Evolutionary conservation across 2,329 filamentous ascomycete genomes (phyloP), one percentile per base, ranked within the genome.

Genomic region (Lachnellula subtilissima): DNA sequence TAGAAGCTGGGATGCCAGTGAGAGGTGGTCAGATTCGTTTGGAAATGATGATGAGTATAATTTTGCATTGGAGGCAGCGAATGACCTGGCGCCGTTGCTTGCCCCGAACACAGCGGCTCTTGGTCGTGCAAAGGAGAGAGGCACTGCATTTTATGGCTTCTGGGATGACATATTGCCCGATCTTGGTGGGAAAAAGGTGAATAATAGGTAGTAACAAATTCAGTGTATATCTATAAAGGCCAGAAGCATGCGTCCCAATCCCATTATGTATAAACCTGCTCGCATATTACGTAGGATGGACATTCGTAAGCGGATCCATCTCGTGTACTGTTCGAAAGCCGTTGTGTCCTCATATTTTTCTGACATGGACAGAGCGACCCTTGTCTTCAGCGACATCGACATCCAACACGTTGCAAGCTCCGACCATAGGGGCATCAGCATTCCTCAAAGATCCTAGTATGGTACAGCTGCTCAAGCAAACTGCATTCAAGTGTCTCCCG

Each of bases 401-500:
- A 11, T 32, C 28, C 28, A 32, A 9, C 28, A 11, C 28, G 9
- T 12, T n/a, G 17, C 39, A 40, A 14, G 48, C 40, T n/a, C 8
- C 25, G 36, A 11, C 40, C 5, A 37, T 42, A 8, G 36, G 23
- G 15, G 22, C 23, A n/a, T 48, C 23, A 5, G 7, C 4, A 48
- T 48, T 73, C 1, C 80, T 8, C 9, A 3, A 7, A 9, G 28
- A 72, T 2, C n/a, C 5, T 47, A 19, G 35, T 32, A 32, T 32
- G 9, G 28, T 32, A 32, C 28, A 32, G 28, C 28, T 32, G 28
- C 28, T 11, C 28, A 9, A 32, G 28, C 28, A 32, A 9, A 11
- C 28, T 32, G 28, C 8, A 4, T 32, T 32, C 28, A 11, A 32
- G 28, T 83, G 81, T 84, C 74, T 84, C 84, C 84, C 82, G 78